These are phyloP conservation scores for Xylaria sp. DNA, from an alignment of 2,329 filamentous ascomycete genomes.

Conservation along the genomic window DNA sequence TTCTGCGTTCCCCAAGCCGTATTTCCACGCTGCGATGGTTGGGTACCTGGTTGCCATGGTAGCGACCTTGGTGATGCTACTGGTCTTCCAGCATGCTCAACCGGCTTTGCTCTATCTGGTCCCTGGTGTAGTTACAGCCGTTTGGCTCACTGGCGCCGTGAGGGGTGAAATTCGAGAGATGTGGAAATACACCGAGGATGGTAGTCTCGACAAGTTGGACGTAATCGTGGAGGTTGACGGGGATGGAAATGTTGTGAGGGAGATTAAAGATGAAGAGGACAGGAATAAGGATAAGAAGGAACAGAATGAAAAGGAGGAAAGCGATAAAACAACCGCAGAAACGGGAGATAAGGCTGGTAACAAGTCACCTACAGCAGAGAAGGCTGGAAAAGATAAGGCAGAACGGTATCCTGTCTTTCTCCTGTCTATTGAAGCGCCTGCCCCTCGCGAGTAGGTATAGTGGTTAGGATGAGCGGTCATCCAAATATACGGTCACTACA, in stretches of 20 bases:
- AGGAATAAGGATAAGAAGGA: constrained; percentile 46
- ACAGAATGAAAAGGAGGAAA: constrained; percentile 31
- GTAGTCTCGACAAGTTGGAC: constrained; percentile 65
- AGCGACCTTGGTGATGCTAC: constrained; percentile 78
- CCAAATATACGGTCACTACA: neutral
- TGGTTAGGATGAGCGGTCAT: neutral
- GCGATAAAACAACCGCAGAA: constrained; percentile 32
- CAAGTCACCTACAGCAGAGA: constrained; percentile 22
- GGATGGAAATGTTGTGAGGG: constrained; percentile 59
- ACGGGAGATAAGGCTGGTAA: constrained; percentile 40
- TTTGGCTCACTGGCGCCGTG: constrained; percentile 78
- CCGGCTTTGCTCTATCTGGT: constrained; percentile 94
- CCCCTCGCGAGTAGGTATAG: constrained; percentile 17
- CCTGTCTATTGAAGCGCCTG: constrained; percentile 48
- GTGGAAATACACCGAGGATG: constrained; percentile 85
- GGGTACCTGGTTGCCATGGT: constrained; percentile 86
- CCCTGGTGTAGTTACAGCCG: constrained; percentile 78
- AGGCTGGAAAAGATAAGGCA: constrained; percentile 23
- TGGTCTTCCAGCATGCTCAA: constrained; percentile 83
- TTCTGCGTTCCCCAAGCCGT: constrained; percentile 78
- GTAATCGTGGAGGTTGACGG: constrained; percentile 66
- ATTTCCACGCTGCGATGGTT: constrained; percentile 80
- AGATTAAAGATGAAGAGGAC: constrained; percentile 53
- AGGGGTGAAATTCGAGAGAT: constrained; percentile 79
- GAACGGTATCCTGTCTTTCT: constrained; percentile 44